These are phyloP conservation scores for Penicillium sp. DNA, from an alignment of 2,329 filamentous ascomycete genomes.

Conservation along the genomic window DNA sequence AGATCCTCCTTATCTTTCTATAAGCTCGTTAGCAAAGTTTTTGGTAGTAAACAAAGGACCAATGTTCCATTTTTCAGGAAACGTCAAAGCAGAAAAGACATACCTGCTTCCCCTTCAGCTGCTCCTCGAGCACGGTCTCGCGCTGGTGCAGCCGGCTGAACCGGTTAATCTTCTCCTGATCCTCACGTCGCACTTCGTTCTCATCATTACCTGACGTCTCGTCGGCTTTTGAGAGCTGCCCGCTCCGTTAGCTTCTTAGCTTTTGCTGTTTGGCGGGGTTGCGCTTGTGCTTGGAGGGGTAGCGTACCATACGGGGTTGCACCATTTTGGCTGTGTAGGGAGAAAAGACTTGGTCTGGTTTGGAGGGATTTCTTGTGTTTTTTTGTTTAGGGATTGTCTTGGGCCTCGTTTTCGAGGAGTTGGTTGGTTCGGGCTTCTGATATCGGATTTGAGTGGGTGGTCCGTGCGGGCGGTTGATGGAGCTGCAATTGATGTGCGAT, in stretches of 20 bases:
- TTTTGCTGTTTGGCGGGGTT: constrained; percentile 1
- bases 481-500: neutral
- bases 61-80: neutral
- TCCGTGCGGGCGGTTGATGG: constrained; percentile 24
- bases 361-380: neutral
- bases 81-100: neutral
- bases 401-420: constrained; percentile 4
- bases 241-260: neutral
- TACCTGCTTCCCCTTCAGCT: constrained; percentile 73
- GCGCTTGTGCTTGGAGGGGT: neutral
- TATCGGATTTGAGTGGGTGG: constrained; percentile 20
- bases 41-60: too few relatives aligned
- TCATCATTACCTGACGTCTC: constrained; percentile 76
- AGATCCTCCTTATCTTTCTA: constrained; percentile 99
- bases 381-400: neutral
- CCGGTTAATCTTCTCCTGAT: constrained; percentile 98
- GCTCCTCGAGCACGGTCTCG: constrained; percentile 73
- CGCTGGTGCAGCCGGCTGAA: constrained; percentile 94
- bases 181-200: constrained; percentile 89
- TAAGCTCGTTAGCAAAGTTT: constrained; percentile 2
- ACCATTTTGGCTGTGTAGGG: constrained; percentile 43
- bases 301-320: constrained; percentile 60
- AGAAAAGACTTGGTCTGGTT: neutral
- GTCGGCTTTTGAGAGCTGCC: constrained; percentile 87
- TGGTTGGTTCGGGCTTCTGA: constrained; percentile 15